Evolutionary conservation across 1,284 basidiomycete genomes (phyloP).

Genomic region (Sporisorium scitamineum): DNA sequence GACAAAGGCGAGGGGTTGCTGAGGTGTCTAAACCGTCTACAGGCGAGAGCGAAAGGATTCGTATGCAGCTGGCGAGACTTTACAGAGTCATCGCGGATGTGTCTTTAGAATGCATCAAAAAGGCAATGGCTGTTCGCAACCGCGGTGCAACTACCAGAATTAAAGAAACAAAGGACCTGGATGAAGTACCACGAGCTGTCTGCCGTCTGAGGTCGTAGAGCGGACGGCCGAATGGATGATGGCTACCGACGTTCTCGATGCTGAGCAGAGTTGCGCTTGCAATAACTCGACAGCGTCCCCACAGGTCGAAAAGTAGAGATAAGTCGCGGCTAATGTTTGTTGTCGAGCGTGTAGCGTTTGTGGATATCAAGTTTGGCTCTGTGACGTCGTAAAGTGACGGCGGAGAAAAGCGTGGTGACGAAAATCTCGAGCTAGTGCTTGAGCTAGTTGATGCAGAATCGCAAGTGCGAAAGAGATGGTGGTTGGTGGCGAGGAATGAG

Average conservation of each 20-base stretch:
- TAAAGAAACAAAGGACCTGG: background rate
- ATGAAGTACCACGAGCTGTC: background rate
- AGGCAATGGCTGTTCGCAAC: background rate
- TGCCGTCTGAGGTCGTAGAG: background rate
- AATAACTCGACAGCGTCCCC: background rate
- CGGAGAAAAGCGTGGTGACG: background rate
- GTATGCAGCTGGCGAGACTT: background rate
- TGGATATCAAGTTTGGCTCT: background rate
- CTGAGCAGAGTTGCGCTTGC: background rate
- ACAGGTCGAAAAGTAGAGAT: background rate
- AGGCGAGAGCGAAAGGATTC: too few species aligned
- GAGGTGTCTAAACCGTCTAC: conserved; percentile 3
- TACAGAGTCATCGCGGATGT: conserved; percentile 9
- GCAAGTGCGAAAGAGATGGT: background rate
- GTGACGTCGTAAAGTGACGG: background rate
- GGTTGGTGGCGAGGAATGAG: background rate
- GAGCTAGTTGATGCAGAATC: background rate
- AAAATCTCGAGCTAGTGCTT: background rate
- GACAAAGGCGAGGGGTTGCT: background rate
- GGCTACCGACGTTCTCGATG: background rate
- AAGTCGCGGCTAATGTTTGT: background rate
- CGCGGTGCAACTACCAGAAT: background rate
- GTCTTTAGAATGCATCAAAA: background rate
- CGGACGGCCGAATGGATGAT: background rate
- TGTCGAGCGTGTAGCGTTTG: background rate